Evolutionary conservation across 805 yeast species (phyloP).

Genomic region (Kluyveromyces aestuarii): DNA sequence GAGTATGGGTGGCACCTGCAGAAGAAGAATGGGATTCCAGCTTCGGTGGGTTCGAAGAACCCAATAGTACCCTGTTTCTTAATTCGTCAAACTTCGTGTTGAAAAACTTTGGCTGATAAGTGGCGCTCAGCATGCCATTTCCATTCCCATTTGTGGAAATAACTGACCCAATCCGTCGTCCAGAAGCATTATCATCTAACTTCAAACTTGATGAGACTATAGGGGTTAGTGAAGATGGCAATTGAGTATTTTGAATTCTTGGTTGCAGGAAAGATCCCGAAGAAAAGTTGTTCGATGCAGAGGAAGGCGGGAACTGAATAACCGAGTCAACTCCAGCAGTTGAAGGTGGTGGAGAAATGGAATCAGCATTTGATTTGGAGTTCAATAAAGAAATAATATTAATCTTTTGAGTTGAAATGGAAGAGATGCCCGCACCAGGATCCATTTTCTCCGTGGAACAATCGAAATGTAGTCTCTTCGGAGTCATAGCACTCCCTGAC

Average conservation of each 20-base stretch:
- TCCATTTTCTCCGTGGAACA: constrained; percentile 16
- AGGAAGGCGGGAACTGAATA: constrained; percentile 1
- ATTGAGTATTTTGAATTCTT: neutral
- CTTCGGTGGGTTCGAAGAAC: constrained; percentile 11
- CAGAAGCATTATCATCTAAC: constrained; percentile 6
- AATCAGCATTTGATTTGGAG: constrained; percentile 8
- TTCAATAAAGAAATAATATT: constrained; percentile 21
- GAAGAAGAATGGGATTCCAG: constrained; percentile 8
- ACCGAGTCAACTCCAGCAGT: constrained; percentile 1
- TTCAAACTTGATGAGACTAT: neutral
- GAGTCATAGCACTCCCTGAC: constrained; percentile 12
- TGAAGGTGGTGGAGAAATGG: constrained; percentile 5
- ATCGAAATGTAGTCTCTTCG: constrained; percentile 18
- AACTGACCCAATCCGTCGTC: neutral
- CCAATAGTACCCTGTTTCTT: constrained; percentile 20
- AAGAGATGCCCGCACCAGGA: constrained; percentile 13
- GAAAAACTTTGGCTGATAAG: constrained; percentile 21
- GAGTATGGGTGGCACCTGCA: constrained; percentile 1
- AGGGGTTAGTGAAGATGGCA: neutral
- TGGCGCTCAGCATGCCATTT: constrained; percentile 12
- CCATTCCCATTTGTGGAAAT: neutral
- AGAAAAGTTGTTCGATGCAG: constrained; percentile 1
- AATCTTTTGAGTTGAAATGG: constrained; percentile 11
- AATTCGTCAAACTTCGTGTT: constrained; percentile 27
- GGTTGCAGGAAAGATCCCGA: constrained; percentile 2